Conservation (phyloP, 225 moss, liverwort and hornwort genomes). For the Antitrichia curtipendula region DNA sequence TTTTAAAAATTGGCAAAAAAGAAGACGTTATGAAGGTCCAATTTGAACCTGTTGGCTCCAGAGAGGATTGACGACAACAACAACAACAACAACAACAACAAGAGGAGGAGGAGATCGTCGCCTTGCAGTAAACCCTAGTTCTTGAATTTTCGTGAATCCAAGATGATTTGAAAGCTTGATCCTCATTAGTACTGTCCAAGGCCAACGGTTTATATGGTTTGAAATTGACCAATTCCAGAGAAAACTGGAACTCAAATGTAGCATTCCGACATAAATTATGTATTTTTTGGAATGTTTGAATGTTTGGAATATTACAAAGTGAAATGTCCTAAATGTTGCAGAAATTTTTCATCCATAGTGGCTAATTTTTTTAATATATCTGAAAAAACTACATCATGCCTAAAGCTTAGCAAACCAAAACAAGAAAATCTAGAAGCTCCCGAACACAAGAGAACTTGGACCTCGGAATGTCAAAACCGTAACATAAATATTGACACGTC, state of each 20-base stretch:
- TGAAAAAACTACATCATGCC: too few species aligned
- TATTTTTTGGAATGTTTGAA: too few species aligned
- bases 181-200: neutral
- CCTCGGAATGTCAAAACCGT: too few species aligned
- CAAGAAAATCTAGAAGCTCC: too few species aligned
- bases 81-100: neutral
- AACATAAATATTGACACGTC: too few species aligned
- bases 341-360: too few species aligned
- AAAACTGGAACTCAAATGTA: neutral
- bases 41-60: neutral
- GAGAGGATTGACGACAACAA: neutral
- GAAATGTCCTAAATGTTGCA: too few species aligned
- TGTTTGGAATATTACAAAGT: too few species aligned
- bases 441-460: too few species aligned
- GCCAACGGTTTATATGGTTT: neutral
- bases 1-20: neutral
- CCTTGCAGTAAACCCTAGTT: neutral
- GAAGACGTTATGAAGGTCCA: neutral
- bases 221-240: neutral
- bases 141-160: neutral
- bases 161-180: neutral
- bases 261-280: too few species aligned
- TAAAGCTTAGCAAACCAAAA: too few species aligned
- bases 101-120: neutral
- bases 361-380: too few species aligned